Percentiles rank a stretch among this genome's conserved stretches.
Evolutionary conservation across 306 rosid genomes (phyloP).

Genomic region (Rubus parviflorus): DNA sequence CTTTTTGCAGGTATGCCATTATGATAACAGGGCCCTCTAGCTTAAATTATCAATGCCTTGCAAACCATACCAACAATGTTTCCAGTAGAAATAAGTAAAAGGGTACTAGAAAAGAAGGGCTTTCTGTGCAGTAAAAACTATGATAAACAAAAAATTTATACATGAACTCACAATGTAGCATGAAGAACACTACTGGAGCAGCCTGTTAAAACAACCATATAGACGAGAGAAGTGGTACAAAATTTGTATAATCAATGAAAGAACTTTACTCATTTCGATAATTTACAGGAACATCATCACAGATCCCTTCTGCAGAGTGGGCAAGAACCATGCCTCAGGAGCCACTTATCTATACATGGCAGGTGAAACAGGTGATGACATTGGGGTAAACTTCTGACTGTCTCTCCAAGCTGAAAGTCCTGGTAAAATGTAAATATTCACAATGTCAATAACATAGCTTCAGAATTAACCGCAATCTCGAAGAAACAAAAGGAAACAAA

Average conservation of each 20-base stretch:
- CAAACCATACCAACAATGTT: not conserved
- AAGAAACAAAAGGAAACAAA: not conserved
- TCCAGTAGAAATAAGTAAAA: not conserved
- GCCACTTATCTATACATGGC: conserved; percentile 99
- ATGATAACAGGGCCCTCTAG: not conserved
- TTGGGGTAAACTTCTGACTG: conserved; percentile 91
- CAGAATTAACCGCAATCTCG: not conserved
- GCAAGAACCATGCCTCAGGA: conserved; percentile 93
- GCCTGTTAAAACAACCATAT: conserved; percentile 16
- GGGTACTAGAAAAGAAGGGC: not conserved
- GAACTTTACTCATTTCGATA: conserved; percentile 23
- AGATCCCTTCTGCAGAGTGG: conserved; percentile 99
- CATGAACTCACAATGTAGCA: conserved; percentile 23
- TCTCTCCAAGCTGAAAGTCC: conserved; percentile 96
- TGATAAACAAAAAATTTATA: conserved; percentile 27
- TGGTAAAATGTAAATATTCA: conserved; percentile 35
- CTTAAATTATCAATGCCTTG: not conserved
- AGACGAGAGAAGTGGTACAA: conserved; percentile 20
- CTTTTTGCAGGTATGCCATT: not conserved
- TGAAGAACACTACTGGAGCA: conserved; percentile 13
- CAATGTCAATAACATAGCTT: conserved; percentile 22
- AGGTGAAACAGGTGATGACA: conserved; percentile 97
- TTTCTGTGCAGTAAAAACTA: conserved; percentile 21
- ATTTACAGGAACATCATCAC: conserved; percentile 56
- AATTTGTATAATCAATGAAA: conserved; percentile 49